A percentile compares a stretch with the other conserved stretches of the same genome.
phyloP scores from a whole-genome alignment of 1,139 yeast genomes.

The Yamadazyma songkhlaensis region DNA sequence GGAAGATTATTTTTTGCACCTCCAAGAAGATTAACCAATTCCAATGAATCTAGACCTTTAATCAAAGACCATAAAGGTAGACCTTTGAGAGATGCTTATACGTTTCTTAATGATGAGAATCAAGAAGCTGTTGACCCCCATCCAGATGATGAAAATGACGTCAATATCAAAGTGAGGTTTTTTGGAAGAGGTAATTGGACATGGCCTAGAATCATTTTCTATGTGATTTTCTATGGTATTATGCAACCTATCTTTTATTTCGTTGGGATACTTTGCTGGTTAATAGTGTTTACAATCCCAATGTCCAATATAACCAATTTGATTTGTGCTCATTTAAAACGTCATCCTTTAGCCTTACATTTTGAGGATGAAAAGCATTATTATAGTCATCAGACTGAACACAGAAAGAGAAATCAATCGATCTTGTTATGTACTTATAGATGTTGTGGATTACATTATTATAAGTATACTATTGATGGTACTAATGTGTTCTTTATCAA shows the following conservation, averaged over 20 bases:
- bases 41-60: constrained; percentile 36
- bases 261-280: constrained; percentile 69
- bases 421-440: constrained; percentile 80
- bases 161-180: constrained; percentile 52
- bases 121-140: constrained; percentile 13
- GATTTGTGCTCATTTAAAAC: constrained; percentile 72
- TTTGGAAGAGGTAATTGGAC: constrained; percentile 97
- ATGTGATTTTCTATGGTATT: constrained; percentile 64
- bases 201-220: constrained; percentile 76
- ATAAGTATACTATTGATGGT: constrained; percentile 94
- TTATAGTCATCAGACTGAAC: constrained; percentile 24
- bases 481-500: constrained; percentile 92
- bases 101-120: constrained; percentile 26
- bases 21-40: constrained; percentile 41
- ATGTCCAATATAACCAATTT: constrained; percentile 71
- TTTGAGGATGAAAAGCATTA: constrained; percentile 61
- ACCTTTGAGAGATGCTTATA: constrained; percentile 38
- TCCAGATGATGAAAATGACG: constrained; percentile 18
- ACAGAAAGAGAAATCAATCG: constrained; percentile 33
- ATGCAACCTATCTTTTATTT: constrained; percentile 65
- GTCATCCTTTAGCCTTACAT: constrained; percentile 85
- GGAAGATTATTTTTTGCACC: constrained; percentile 74
- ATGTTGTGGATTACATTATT: constrained; percentile 87
- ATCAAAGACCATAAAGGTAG: constrained; percentile 46
- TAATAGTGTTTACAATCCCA: constrained; percentile 86